phyloP scores from a whole-genome alignment of 805 yeast genomes.

The Candida ulmi region DNA sequence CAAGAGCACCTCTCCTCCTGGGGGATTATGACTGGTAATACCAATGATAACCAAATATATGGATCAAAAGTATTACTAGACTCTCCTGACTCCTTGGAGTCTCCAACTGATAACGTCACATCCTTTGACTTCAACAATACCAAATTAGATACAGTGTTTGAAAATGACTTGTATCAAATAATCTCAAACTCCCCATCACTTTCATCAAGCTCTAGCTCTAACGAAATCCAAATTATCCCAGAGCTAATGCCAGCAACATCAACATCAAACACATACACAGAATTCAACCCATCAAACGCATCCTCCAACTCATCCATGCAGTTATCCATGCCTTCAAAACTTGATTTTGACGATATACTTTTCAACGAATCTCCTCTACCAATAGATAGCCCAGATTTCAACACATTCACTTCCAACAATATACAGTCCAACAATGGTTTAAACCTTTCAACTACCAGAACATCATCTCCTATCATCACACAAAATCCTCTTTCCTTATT shows the following conservation, averaged over 20 bases:
- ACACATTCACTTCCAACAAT: background rate
- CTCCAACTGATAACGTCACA: background rate
- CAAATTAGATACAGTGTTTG: background rate
- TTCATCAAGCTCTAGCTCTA: background rate
- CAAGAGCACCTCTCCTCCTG: background rate
- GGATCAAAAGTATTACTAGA: background rate
- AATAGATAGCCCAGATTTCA: background rate
- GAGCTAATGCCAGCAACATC: background rate
- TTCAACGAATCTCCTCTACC: too few relatives aligned
- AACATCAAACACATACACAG: background rate
- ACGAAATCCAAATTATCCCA: background rate
- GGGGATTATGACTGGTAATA: background rate
- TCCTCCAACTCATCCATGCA: too few relatives aligned
- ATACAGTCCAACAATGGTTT: background rate
- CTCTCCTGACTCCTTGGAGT: background rate
- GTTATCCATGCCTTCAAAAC: too few relatives aligned
- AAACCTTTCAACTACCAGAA: too few relatives aligned
- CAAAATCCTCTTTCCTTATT: too few relatives aligned
- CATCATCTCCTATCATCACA: too few relatives aligned
- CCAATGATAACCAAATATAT: background rate
- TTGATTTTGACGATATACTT: too few relatives aligned
- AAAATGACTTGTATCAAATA: slow-evolving; percentile 1
- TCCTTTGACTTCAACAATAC: background rate
- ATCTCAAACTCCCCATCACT: background rate
- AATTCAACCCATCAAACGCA: background rate